Evolutionary conservation across 176 grass and related monocot genomes (phyloP).

Genomic region (Oryza meridionalis): DNA sequence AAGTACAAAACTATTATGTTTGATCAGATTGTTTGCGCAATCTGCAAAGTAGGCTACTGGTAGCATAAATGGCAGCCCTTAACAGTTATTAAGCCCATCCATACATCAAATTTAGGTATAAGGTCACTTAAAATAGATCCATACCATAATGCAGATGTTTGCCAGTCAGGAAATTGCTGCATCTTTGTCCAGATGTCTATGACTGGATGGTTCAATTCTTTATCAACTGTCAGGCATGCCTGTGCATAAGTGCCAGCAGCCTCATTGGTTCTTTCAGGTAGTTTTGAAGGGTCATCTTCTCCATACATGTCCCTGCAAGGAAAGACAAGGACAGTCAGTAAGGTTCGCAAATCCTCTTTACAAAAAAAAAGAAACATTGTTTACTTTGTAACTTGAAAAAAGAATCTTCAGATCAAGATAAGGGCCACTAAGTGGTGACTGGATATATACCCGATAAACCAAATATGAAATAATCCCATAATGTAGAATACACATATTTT

Average conservation of each 20-base stretch:
- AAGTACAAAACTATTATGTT: neutral
- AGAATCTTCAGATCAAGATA: neutral
- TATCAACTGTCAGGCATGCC: conserved; percentile 69
- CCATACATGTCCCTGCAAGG: conserved; percentile 56
- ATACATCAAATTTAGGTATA: neutral
- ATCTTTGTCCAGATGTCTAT: conserved; percentile 92
- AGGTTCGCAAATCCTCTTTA: conserved; percentile 4
- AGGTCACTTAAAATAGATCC: neutral
- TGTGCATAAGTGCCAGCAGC: conserved; percentile 81
- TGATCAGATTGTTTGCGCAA: neutral
- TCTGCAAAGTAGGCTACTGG: neutral
- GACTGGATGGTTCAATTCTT: conserved; percentile 60
- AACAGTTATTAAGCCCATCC: neutral
- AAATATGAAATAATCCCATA: neutral
- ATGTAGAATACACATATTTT: neutral
- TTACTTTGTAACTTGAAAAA: neutral
- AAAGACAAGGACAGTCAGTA: neutral
- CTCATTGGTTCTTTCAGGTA: conserved; percentile 87
- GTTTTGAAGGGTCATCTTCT: conserved; percentile 47
- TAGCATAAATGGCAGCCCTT: neutral
- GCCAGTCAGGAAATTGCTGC: conserved; percentile 71
- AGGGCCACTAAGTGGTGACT: neutral
- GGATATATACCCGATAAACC: neutral
- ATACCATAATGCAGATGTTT: conserved; percentile 68
- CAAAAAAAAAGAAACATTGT: neutral